phyloP scores from a whole-genome alignment of 306 rosid genomes.

The Begonia loranthoides region DNA sequence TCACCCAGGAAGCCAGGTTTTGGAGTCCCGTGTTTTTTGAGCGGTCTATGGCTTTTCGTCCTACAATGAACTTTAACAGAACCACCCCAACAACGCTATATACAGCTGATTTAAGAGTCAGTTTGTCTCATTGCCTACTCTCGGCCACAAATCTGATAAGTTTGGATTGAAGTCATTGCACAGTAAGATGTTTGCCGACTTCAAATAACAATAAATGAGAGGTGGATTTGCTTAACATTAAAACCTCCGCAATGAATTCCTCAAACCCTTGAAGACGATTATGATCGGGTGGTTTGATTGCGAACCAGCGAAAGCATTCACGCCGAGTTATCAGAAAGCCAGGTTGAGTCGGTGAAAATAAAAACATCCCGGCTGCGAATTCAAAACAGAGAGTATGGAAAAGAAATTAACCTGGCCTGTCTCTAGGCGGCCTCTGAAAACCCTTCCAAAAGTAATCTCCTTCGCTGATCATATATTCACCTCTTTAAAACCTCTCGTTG shows the following conservation, averaged over 20 bases:
- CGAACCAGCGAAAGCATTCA: slow-evolving; percentile 12
- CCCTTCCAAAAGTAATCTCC: slow-evolving; percentile 97
- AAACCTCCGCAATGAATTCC: slow-evolving; percentile 88
- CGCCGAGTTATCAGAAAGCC: no score
- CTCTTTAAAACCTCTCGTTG: slow-evolving; percentile 57
- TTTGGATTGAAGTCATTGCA: slow-evolving; percentile 67
- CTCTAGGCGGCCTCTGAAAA: slow-evolving; percentile 76
- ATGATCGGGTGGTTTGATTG: slow-evolving; percentile 66
- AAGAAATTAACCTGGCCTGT: slow-evolving; percentile 39
- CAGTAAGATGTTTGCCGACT: slow-evolving; percentile 80
- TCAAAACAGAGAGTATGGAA: no score
- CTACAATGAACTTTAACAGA: slow-evolving; percentile 82
- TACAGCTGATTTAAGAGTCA: slow-evolving; percentile 91
- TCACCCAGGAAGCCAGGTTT: slow-evolving; percentile 77
- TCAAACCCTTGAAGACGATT: slow-evolving; percentile 81
- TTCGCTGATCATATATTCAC: slow-evolving; percentile 79
- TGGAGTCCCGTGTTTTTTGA: slow-evolving; percentile 63
- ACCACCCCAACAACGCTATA: slow-evolving; percentile 97
- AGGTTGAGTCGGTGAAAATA: no score
- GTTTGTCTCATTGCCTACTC: slow-evolving; percentile 97
- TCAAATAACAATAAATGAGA: slow-evolving; percentile 85
- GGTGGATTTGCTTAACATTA: slow-evolving; percentile 95
- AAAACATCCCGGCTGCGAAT: no score
- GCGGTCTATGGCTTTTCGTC: slow-evolving; percentile 65
- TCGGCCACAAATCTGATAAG: slow-evolving; percentile 95